phyloP scores from a whole-genome alignment of 129 eudicot species.

The Saussurea involucrata region DNA sequence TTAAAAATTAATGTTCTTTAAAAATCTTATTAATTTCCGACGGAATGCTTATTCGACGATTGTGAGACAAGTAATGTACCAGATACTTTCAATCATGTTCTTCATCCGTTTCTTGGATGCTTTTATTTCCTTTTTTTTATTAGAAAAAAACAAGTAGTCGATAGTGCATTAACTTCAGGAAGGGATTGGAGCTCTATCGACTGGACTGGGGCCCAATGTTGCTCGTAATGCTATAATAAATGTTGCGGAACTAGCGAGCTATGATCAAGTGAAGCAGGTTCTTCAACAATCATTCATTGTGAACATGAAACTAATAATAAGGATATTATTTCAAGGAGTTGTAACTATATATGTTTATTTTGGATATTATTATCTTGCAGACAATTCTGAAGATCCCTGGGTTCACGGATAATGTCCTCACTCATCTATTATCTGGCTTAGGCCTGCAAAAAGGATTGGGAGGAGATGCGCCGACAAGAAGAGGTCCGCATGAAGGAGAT shows the following conservation, averaged over 20 bases:
- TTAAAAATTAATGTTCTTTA: too few species aligned
- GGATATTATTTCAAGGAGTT: not conserved
- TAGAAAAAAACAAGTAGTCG: not conserved
- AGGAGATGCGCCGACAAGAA: too few species aligned
- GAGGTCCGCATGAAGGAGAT: too few species aligned
- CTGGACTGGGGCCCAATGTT: slow-evolving; percentile 89
- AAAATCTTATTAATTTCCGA: too few species aligned
- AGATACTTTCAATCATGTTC: not conserved
- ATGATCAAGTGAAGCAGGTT: slow-evolving; percentile 98
- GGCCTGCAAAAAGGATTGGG: too few species aligned
- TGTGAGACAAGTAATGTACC: slow-evolving; percentile 55
- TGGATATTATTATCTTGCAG: slow-evolving; percentile 56
- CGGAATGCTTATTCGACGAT: slow-evolving; percentile 85
- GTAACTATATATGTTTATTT: not conserved
- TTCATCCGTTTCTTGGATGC: not conserved
- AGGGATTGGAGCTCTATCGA: slow-evolving; percentile 81
- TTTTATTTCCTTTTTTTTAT: not conserved
- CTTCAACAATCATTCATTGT: not conserved
- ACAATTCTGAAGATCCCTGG: slow-evolving; percentile 90
- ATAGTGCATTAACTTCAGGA: slow-evolving; percentile 38
- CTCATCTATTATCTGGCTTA: slow-evolving; percentile 84
- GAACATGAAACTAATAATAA: not conserved
- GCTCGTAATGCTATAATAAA: slow-evolving; percentile 92
- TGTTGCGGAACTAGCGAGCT: slow-evolving; percentile 96
- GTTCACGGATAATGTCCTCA: slow-evolving; percentile 79